phyloP scores from a whole-genome alignment of 2,329 filamentous ascomycete species.

The Penicillium sp. region DNA sequence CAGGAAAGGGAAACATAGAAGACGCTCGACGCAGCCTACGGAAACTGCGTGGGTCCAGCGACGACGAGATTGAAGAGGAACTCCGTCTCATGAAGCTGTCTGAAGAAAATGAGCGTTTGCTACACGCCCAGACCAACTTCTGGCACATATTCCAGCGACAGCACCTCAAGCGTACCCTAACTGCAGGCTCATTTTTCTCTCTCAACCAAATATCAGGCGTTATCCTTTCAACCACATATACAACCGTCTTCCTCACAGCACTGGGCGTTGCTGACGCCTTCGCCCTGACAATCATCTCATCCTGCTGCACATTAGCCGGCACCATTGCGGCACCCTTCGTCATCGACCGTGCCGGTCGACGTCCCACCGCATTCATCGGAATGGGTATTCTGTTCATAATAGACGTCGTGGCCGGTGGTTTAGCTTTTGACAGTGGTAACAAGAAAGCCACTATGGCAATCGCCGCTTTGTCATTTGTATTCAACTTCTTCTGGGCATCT shows the following conservation, averaged over 20 bases:
- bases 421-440: constrained; percentile 31
- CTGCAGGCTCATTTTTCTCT: constrained; percentile 35
- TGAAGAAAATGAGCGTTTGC: constrained; percentile 26
- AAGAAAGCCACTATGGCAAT: constrained; percentile 27
- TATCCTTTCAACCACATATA: constrained; percentile 39
- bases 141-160: constrained; percentile 37
- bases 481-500: constrained; percentile 40
- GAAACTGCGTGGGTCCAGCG: constrained; percentile 32
- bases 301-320: constrained; percentile 37
- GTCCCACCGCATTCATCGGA: constrained; percentile 36
- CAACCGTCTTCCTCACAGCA: constrained; percentile 37
- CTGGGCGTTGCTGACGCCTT: constrained; percentile 35
- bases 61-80: constrained; percentile 32
- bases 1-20: constrained; percentile 28
- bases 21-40: constrained; percentile 31
- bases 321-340: constrained; percentile 36
- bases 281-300: constrained; percentile 35
- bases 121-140: constrained; percentile 27
- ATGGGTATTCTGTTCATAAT: constrained; percentile 35
- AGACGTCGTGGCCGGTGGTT: constrained; percentile 32
- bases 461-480: constrained; percentile 35
- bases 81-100: constrained; percentile 31
- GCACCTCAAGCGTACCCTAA: constrained; percentile 37
- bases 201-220: constrained; percentile 39
- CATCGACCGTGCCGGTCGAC: constrained; percentile 35